phyloP scores from a whole-genome alignment of 2,329 filamentous ascomycete species.

The Thielaviopsis euricoi region DNA sequence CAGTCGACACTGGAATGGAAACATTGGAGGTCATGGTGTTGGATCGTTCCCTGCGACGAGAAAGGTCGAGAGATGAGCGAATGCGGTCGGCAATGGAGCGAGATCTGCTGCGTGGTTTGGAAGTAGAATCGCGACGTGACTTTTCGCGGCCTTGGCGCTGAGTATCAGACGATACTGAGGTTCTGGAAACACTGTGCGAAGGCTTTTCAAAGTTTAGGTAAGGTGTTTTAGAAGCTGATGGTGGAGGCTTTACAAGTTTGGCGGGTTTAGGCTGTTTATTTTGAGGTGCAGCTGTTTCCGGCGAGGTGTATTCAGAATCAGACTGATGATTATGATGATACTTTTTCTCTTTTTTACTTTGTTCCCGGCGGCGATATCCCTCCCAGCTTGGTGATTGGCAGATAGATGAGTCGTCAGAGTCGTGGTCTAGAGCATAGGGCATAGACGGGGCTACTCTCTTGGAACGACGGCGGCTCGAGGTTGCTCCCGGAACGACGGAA shows the following conservation, averaged over 20 bases:
- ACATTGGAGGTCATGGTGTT: conserved; percentile 3
- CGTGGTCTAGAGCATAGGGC: background rate
- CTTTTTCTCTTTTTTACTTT: background rate
- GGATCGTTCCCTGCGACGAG: conserved; percentile 2
- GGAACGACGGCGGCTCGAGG: background rate
- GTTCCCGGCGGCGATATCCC: background rate
- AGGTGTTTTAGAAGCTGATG: conserved; percentile 10
- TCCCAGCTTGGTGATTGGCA: background rate
- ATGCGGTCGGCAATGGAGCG: conserved; percentile 9
- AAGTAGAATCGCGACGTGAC: background rate
- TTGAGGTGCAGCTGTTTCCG: background rate
- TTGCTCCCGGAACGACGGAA: background rate
- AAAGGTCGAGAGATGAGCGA: conserved; percentile 8
- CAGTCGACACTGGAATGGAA: conserved; percentile 4
- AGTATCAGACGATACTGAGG: background rate
- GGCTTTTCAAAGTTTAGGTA: conserved; percentile 8
- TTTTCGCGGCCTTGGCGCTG: background rate
- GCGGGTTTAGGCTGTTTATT: background rate
- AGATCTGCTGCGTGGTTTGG: conserved; percentile 6
- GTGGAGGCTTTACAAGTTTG: conserved; percentile 8
- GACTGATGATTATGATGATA: background rate
- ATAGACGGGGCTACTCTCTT: background rate
- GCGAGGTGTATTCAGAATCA: background rate
- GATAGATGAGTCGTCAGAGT: conserved; percentile 1
- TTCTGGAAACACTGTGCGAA: background rate